Evolutionary conservation across 2,329 filamentous ascomycete species (phyloP).

Genomic region (Lachnellula arida): DNA sequence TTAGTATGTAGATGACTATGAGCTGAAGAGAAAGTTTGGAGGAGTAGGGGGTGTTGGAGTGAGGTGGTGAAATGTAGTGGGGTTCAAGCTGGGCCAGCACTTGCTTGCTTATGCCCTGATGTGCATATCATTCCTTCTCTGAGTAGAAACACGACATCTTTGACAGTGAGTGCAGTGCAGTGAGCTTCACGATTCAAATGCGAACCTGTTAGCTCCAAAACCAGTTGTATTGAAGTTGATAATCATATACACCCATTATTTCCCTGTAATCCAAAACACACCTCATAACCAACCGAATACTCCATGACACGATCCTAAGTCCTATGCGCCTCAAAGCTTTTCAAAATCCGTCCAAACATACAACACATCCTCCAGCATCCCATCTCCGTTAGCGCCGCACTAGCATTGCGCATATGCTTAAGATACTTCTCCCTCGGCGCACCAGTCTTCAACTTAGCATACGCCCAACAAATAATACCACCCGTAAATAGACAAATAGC

Average conservation of each 20-base stretch:
- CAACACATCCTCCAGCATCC: slow-evolving; percentile 27
- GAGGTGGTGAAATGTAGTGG: too few relatives aligned
- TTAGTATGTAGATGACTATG: neutral
- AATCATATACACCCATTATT: neutral
- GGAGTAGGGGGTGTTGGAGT: too few relatives aligned
- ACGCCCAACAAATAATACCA: slow-evolving; percentile 29
- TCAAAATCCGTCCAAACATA: slow-evolving; percentile 27
- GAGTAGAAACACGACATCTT: too few relatives aligned
- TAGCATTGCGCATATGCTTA: slow-evolving; percentile 21
- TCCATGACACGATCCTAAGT: neutral
- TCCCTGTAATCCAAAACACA: neutral
- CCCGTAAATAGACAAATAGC: slow-evolving; percentile 26
- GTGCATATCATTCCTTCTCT: too few relatives aligned
- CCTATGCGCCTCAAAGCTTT: slow-evolving; percentile 18
- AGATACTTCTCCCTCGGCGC: slow-evolving; percentile 13
- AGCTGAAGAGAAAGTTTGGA: too few relatives aligned
- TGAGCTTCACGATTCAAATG: too few relatives aligned
- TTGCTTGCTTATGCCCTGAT: too few relatives aligned
- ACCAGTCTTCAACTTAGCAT: slow-evolving; percentile 20
- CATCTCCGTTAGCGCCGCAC: slow-evolving; percentile 22
- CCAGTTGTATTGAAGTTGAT: too few relatives aligned
- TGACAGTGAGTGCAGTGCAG: too few relatives aligned
- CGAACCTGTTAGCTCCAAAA: too few relatives aligned
- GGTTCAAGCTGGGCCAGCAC: too few relatives aligned
- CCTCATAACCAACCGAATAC: neutral